These are phyloP conservation scores for Neonothopanus nambi DNA, from an alignment of 1,284 basidiomycete genomes.

Conservation along the genomic window DNA sequence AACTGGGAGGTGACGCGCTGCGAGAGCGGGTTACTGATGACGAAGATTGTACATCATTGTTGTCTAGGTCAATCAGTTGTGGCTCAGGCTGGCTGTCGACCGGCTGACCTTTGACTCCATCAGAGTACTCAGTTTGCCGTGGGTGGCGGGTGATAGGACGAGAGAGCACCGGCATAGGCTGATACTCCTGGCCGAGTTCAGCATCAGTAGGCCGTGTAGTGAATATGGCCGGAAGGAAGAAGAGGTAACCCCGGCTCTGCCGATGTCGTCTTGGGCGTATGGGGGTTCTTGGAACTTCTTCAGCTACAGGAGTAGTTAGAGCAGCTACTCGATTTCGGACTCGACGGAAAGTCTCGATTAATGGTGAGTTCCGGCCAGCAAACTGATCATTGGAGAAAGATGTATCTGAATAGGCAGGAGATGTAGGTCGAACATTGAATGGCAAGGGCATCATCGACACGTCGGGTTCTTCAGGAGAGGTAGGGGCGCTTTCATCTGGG, in stretches of 20 bases:
- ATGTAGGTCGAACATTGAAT: slow-evolving; percentile 56
- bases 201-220: slow-evolving; percentile 45
- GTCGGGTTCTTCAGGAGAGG: slow-evolving; percentile 50
- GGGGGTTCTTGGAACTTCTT: slow-evolving; percentile 41
- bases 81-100: slow-evolving; percentile 2
- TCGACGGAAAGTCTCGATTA: slow-evolving; percentile 53
- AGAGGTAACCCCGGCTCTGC: slow-evolving; percentile 60
- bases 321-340: slow-evolving; percentile 57
- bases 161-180: slow-evolving; percentile 14
- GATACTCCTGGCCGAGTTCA: slow-evolving; percentile 34
- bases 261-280: slow-evolving; percentile 47
- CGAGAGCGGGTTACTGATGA: slow-evolving; percentile 4
- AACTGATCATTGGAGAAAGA: slow-evolving; percentile 42
- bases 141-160: slow-evolving; percentile 8
- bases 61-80: slow-evolving; percentile 15
- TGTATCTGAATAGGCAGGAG: slow-evolving; percentile 52
- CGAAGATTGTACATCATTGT: slow-evolving; percentile 1
- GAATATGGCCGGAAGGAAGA: slow-evolving; percentile 83
- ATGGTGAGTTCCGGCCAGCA: slow-evolving; percentile 36
- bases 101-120: neutral
- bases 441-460: slow-evolving; percentile 65
- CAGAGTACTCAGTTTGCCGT: slow-evolving; percentile 1
- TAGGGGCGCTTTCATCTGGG: slow-evolving; percentile 39
- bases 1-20: neutral
- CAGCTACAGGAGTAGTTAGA: slow-evolving; percentile 39